Evolutionary conservation across 805 yeast species (phyloP).

Genomic region (Spathaspora boniae): DNA sequence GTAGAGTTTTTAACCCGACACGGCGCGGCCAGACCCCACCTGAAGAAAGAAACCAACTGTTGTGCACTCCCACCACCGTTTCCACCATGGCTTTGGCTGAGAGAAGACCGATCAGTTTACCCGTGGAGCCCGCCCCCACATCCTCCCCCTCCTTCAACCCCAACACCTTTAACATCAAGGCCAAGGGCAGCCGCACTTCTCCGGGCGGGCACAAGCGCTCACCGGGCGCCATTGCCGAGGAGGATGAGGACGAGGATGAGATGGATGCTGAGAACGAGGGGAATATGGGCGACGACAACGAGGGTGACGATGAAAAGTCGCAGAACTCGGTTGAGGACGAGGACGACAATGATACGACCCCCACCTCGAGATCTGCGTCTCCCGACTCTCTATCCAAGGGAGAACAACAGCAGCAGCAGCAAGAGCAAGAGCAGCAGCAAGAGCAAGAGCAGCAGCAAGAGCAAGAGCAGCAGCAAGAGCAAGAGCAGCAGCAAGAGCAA

Average conservation of each 20-base stretch:
- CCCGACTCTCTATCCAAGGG: slow-evolving; percentile 42
- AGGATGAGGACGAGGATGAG: slow-evolving; percentile 4
- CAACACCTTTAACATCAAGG: slow-evolving; percentile 18
- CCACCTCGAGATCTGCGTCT: slow-evolving; percentile 38
- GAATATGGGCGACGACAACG: slow-evolving; percentile 21
- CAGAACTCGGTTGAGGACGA: background rate
- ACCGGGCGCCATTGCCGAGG: background rate
- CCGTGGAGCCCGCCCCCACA: slow-evolving; percentile 46
- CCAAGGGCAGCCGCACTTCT: slow-evolving; percentile 12
- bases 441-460: slow-evolving; percentile 5
- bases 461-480: slow-evolving; percentile 15
- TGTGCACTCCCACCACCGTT: background rate
- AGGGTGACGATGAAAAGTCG: slow-evolving; percentile 20
- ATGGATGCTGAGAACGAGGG: slow-evolving; percentile 13
- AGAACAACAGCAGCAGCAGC: slow-evolving; percentile 10
- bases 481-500: slow-evolving; percentile 13
- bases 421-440: slow-evolving; percentile 10
- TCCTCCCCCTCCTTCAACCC: slow-evolving; percentile 42
- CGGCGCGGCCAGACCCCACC: background rate
- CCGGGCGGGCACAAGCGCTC: too few species aligned
- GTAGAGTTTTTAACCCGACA: too few species aligned
- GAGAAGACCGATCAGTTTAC: slow-evolving; percentile 55
- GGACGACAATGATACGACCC: slow-evolving; percentile 24
- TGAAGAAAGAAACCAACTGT: background rate
- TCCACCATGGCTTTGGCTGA: slow-evolving; percentile 59